Evolutionary conservation across 495 filamentous ascomycete species (phyloP).

Genomic region (Evernia prunastri): DNA sequence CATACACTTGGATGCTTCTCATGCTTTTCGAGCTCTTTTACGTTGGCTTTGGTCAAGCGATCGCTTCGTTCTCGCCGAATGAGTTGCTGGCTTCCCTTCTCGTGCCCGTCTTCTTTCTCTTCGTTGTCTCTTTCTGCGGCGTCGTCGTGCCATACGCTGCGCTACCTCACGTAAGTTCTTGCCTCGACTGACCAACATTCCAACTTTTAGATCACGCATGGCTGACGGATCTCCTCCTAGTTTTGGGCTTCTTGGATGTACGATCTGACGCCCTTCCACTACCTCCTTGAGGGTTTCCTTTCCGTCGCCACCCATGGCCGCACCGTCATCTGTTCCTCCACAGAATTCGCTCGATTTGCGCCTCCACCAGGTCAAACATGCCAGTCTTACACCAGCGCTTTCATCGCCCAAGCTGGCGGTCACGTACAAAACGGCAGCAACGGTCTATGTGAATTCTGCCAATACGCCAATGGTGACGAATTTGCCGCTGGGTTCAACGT

Average conservation of each 20-base stretch:
- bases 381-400: constrained; percentile 43
- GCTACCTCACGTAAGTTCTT: constrained; percentile 47
- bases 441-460: constrained; percentile 55
- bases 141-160: constrained; percentile 69
- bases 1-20: constrained; percentile 52
- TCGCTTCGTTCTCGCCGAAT: constrained; percentile 67
- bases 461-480: constrained; percentile 49
- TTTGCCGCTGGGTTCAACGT: constrained; percentile 46
- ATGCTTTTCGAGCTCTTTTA: constrained; percentile 70
- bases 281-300: constrained; percentile 72
- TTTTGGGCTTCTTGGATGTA: constrained; percentile 82
- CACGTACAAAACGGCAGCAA: constrained; percentile 43
- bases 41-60: constrained; percentile 66
- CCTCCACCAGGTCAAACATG: constrained; percentile 48
- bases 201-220: background rate
- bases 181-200: background rate
- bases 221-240: constrained; percentile 1
- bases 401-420: constrained; percentile 41
- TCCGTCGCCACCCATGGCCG: constrained; percentile 51
- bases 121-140: constrained; percentile 71
- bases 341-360: constrained; percentile 53
- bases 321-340: constrained; percentile 46
- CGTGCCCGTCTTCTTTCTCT: constrained; percentile 71
- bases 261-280: constrained; percentile 76
- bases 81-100: constrained; percentile 64